Evolutionary conservation across 805 yeast species (phyloP).

Genomic region (Saturnispora mendoncae): DNA sequence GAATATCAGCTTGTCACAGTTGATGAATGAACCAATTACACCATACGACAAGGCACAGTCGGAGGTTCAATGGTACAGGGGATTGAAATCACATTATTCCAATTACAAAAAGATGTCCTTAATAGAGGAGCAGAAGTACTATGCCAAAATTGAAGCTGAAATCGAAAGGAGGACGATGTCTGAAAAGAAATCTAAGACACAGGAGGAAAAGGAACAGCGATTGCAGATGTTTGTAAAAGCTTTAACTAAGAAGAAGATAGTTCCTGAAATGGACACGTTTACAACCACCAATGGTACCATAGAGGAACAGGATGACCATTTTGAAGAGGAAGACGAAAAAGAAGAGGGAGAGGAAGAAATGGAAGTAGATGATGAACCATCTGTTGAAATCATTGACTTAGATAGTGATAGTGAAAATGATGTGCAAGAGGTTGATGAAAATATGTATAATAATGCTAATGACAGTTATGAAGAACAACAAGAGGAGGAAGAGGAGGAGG

Average conservation of each 20-base stretch:
- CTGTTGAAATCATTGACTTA: slow-evolving; percentile 5
- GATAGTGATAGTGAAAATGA: slow-evolving; percentile 3
- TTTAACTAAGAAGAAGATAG: slow-evolving; percentile 6
- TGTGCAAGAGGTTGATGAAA: not conserved
- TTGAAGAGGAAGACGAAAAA: slow-evolving; percentile 4
- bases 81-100: slow-evolving; percentile 28
- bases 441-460: not conserved
- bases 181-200: slow-evolving; percentile 4
- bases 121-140: slow-evolving; percentile 30
- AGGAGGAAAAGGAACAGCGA: slow-evolving; percentile 1
- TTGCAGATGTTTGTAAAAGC: slow-evolving; percentile 3
- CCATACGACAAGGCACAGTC: slow-evolving; percentile 1
- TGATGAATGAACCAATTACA: not conserved
- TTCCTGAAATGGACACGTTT: slow-evolving; percentile 9
- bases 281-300: not conserved
- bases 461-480: not conserved
- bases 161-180: slow-evolving; percentile 12
- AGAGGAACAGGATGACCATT: slow-evolving; percentile 6
- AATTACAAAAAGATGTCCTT: slow-evolving; percentile 25
- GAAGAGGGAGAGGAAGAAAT: slow-evolving; percentile 9
- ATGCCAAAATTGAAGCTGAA: slow-evolving; percentile 30
- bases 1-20: slow-evolving; percentile 18
- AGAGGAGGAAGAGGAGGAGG: not conserved
- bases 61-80: slow-evolving; percentile 7
- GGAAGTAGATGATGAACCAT: not conserved